These are phyloP conservation scores for Elongisporangium undulatum DNA, from an alignment of 352 stramenopile genomes.

Conservation along the genomic window DNA sequence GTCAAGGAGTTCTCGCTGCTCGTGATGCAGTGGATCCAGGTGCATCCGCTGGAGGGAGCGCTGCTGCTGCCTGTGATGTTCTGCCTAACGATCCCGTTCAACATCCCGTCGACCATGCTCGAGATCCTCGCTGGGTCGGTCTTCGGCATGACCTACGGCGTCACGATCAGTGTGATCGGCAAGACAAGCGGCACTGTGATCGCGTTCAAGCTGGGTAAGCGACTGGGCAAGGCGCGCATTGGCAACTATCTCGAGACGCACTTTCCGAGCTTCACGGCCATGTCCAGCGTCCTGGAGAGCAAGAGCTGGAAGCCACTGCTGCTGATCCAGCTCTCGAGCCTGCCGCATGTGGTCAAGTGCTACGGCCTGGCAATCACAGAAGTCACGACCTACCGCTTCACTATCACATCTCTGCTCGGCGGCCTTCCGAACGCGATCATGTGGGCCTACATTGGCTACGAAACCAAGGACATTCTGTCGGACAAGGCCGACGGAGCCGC, in stretches of 20 bases:
- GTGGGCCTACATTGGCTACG: slow-evolving; percentile 59
- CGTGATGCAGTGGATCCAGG: slow-evolving; percentile 43
- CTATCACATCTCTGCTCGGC: slow-evolving; percentile 47
- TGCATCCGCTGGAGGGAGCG: slow-evolving; percentile 32
- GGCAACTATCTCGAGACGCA: slow-evolving; percentile 48
- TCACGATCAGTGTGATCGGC: slow-evolving; percentile 47
- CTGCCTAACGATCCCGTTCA: slow-evolving; percentile 50
- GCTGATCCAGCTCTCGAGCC: slow-evolving; percentile 65
- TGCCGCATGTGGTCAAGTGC: slow-evolving; percentile 70
- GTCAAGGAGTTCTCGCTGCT: slow-evolving; percentile 31
- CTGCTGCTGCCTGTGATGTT: slow-evolving; percentile 56
- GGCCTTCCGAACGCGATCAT: slow-evolving; percentile 50
- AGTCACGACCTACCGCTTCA: slow-evolving; percentile 46
- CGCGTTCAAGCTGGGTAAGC: slow-evolving; percentile 56
- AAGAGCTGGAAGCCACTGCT: slow-evolving; percentile 70
- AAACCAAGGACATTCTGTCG: slow-evolving; percentile 42
- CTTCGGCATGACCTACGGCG: slow-evolving; percentile 46
- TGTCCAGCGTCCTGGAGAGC: slow-evolving; percentile 48
- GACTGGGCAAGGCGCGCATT: slow-evolving; percentile 43
- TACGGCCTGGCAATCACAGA: slow-evolving; percentile 71
- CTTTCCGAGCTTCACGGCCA: slow-evolving; percentile 45
- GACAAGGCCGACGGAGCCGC: slow-evolving; percentile 7
- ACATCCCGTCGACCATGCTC: slow-evolving; percentile 61
- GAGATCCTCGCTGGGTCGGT: slow-evolving; percentile 62
- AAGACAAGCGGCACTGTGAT: slow-evolving; percentile 63